Conservation (phyloP, 306 rosid species). For the Comarum palustre region DNA sequence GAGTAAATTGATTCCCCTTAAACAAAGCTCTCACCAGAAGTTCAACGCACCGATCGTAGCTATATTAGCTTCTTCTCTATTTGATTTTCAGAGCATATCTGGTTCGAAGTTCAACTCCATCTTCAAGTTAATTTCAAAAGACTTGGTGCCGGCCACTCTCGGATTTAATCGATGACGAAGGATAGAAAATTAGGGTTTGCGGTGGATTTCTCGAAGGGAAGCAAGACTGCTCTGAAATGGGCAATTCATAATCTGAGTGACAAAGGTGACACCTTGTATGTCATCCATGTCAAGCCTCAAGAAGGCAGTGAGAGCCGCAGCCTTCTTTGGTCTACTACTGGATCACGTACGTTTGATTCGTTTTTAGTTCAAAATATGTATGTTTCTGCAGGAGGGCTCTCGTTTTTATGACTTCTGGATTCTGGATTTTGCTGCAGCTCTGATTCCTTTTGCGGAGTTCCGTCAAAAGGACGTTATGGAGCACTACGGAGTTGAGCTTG, state of each 20-base stretch:
- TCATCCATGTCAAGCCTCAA: constrained; percentile 48
- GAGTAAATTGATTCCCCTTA: neutral
- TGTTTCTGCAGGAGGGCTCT: neutral
- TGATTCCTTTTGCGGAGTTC: constrained; percentile 59
- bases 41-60: neutral
- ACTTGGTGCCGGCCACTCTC: neutral
- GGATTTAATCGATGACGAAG: constrained; percentile 39
- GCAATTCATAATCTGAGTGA: constrained; percentile 57
- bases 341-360: constrained; percentile 50
- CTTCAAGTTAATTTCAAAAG: neutral
- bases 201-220: constrained; percentile 62
- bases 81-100: neutral
- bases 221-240: constrained; percentile 76
- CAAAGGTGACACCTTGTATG: constrained; percentile 60
- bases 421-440: constrained; percentile 38
- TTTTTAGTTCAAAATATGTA: neutral
- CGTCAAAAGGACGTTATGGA: constrained; percentile 40
- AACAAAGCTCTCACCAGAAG: neutral
- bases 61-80: neutral
- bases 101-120: neutral
- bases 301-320: constrained; percentile 35
- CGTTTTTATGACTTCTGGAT: neutral
- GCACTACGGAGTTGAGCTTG: constrained; percentile 43
- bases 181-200: constrained; percentile 69
- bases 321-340: constrained; percentile 45